Percentiles rank a stretch among this genome's conserved stretches.
These are phyloP conservation scores for Rhodosporidiobolus sp. DNA, from an alignment of 768 basidiomycete genomes.

Conservation along the genomic window DNA sequence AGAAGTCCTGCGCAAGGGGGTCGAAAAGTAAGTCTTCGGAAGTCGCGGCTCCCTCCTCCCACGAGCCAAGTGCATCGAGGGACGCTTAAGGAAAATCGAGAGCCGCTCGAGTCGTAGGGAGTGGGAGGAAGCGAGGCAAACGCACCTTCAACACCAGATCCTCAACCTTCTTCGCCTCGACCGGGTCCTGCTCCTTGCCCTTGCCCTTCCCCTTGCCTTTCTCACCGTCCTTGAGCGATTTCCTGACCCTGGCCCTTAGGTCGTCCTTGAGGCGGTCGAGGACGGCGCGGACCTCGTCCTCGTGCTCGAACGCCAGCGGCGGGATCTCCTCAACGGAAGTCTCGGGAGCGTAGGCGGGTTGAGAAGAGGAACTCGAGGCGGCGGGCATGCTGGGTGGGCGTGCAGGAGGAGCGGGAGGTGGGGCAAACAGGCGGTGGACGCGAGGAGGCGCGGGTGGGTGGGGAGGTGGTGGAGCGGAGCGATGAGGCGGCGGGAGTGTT, in stretches of 20 bases:
- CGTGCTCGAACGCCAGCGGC: conserved; percentile 12
- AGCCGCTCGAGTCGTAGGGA: neutral
- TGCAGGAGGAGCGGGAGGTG: too few relatives aligned
- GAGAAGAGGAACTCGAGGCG: too few relatives aligned
- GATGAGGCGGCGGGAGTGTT: too few relatives aligned
- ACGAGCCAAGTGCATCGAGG: too few relatives aligned
- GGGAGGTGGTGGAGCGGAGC: too few relatives aligned
- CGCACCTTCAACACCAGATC: conserved; percentile 18
- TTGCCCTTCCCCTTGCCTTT: conserved; percentile 1
- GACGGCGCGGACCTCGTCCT: conserved; percentile 11
- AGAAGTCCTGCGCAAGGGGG: conserved; percentile 4
- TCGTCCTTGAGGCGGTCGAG: conserved; percentile 11
- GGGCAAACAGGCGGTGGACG: too few relatives aligned
- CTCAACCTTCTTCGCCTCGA: neutral
- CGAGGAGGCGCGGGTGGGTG: too few relatives aligned
- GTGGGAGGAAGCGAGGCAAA: neutral
- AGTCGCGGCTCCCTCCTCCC: too few relatives aligned
- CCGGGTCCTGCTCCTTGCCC: neutral
- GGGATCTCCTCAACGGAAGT: conserved; percentile 3
- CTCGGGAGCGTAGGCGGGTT: too few relatives aligned
- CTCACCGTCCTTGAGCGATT: too few relatives aligned
- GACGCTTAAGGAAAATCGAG: too few relatives aligned
- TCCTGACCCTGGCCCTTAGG: neutral
- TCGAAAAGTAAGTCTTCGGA: neutral
- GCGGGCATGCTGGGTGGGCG: too few relatives aligned